These are phyloP conservation scores for Ustulina deusta DNA, from an alignment of 2,329 filamentous ascomycete species.

Conservation along the genomic window DNA sequence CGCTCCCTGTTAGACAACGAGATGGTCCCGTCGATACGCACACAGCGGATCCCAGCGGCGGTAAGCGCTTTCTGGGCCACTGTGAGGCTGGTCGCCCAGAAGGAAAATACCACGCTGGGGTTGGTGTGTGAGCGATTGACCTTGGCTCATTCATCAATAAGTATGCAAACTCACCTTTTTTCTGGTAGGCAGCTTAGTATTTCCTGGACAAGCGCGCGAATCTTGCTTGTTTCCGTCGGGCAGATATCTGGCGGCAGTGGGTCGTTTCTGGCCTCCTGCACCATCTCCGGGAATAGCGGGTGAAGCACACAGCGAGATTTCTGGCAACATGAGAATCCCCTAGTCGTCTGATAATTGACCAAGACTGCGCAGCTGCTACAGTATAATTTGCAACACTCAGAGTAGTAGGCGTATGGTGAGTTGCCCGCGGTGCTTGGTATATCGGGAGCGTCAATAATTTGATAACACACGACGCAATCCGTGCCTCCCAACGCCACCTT, in stretches of 20 bases:
- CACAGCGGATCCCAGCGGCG: constrained; percentile 3
- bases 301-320: constrained; percentile 7
- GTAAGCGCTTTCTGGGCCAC: constrained; percentile 11
- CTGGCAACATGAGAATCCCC: not conserved
- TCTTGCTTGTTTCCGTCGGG: constrained; percentile 19
- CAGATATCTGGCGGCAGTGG: constrained; percentile 5
- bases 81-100: constrained; percentile 15
- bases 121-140: constrained; percentile 8
- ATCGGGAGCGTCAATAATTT: constrained; percentile 17
- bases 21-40: constrained; percentile 16
- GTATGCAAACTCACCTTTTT: constrained; percentile 10
- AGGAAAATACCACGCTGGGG: constrained; percentile 16
- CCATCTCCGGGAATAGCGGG: not conserved
- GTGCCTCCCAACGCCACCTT: constrained; percentile 7
- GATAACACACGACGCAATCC: not conserved
- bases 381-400: constrained; percentile 17
- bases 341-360: constrained; percentile 2
- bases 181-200: constrained; percentile 1
- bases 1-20: not conserved
- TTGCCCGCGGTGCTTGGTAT: not conserved
- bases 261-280: constrained; percentile 3
- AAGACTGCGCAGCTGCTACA: not conserved
- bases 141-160: not conserved
- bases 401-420: constrained; percentile 17
- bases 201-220: constrained; percentile 8